A percentile compares a stretch with the other conserved stretches of the same genome.
phyloP scores from a whole-genome alignment of 805 yeast species.

The Starmerella sp. region DNA sequence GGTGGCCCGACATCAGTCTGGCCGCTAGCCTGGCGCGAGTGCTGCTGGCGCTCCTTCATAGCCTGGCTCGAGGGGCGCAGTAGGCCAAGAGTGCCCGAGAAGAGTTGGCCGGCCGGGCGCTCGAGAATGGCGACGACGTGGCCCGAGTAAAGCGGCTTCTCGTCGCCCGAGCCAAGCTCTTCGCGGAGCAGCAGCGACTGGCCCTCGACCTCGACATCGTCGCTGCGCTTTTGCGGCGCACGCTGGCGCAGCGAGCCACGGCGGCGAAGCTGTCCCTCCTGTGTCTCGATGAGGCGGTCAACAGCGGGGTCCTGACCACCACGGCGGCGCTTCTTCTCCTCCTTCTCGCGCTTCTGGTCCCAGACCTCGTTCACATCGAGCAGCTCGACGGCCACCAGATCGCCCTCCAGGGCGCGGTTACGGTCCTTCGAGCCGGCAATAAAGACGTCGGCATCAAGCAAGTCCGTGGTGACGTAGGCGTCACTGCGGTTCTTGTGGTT shows the following conservation, averaged over 20 bases:
- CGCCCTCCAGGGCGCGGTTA: constrained; percentile 94
- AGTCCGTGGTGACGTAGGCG: constrained; percentile 95
- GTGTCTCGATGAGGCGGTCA: constrained; percentile 9
- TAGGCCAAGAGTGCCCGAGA: constrained; percentile 86
- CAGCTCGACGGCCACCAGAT: constrained; percentile 88
- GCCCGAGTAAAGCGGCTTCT: constrained; percentile 91
- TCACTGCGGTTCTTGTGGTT: constrained; percentile 94
- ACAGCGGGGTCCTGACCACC: constrained; percentile 21
- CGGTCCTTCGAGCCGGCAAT: constrained; percentile 98
- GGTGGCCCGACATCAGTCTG: background rate
- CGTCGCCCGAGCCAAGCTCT: constrained; percentile 65
- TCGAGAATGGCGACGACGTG: constrained; percentile 97
- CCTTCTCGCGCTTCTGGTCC: constrained; percentile 92
- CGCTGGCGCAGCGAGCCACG: constrained; percentile 87
- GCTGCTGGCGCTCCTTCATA: constrained; percentile 52
- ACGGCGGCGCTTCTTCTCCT: constrained; percentile 92
- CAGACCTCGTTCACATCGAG: constrained; percentile 95
- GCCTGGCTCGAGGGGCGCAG: constrained; percentile 94
- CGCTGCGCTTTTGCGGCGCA: constrained; percentile 94
- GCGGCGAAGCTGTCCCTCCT: constrained; percentile 41
- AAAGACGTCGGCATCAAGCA: constrained; percentile 90
- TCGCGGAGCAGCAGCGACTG: constrained; percentile 83
- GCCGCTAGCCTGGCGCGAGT: background rate
- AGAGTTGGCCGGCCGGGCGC: constrained; percentile 92
- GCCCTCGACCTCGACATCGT: constrained; percentile 97